phyloP scores from a whole-genome alignment of 1,139 yeast species.

The Kodamaea arcana region DNA sequence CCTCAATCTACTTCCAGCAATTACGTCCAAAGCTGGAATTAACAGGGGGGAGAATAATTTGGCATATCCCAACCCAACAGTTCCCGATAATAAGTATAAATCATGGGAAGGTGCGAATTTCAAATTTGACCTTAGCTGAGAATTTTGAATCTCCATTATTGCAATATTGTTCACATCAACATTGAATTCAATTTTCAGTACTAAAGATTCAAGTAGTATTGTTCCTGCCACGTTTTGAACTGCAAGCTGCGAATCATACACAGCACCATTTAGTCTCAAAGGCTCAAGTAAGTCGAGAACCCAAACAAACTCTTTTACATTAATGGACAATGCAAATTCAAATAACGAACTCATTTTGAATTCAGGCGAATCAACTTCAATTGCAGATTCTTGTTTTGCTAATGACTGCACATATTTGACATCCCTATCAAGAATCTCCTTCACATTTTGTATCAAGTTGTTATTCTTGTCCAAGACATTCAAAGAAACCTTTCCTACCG shows the following conservation, averaged over 20 bases:
- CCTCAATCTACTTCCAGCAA: constrained; percentile 12
- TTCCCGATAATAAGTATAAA: constrained; percentile 16
- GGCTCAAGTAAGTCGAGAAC: constrained; percentile 14
- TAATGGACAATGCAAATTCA: constrained; percentile 15
- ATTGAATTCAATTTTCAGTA: constrained; percentile 20
- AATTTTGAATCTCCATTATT: constrained; percentile 27
- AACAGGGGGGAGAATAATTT: constrained; percentile 31
- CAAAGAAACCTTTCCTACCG: constrained; percentile 11
- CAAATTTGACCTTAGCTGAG: constrained; percentile 23
- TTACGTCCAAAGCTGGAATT: constrained; percentile 17
- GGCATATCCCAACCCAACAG: constrained; percentile 30
- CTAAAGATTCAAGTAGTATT: constrained; percentile 15
- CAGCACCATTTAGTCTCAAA: constrained; percentile 13
- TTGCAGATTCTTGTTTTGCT: not conserved
- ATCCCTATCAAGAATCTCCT: constrained; percentile 17
- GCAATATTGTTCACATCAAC: constrained; percentile 10
- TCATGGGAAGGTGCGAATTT: constrained; percentile 15
- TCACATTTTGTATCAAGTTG: constrained; percentile 7
- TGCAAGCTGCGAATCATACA: constrained; percentile 17
- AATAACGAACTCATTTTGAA: constrained; percentile 7
- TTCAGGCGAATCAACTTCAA: not conserved
- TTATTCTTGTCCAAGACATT: constrained; percentile 14
- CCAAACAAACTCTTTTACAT: constrained; percentile 11
- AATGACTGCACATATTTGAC: constrained; percentile 14
- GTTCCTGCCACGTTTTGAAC: constrained; percentile 14